Conservation (phyloP, 352 stramenopile species). For the Thalassiosira allenii region DNA sequence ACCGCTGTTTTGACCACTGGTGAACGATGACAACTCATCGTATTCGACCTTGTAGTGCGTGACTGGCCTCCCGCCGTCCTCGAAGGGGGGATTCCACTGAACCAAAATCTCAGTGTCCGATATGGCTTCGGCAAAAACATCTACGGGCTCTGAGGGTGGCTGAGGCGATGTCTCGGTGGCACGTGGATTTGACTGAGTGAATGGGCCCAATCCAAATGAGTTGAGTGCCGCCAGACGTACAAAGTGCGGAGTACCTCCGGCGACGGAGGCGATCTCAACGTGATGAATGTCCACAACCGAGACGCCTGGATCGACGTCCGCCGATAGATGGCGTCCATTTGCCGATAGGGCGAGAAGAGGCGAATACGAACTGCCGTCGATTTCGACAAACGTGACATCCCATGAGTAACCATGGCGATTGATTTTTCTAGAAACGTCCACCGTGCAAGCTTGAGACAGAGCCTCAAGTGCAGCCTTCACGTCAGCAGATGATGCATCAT, state of each 20-base stretch:
- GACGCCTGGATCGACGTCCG: constrained; percentile 67
- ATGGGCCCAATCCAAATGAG: constrained; percentile 69
- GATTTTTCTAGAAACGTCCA: constrained; percentile 89
- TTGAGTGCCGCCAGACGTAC: constrained; percentile 77
- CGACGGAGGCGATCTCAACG: constrained; percentile 48
- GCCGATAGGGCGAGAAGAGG: constrained; percentile 67
- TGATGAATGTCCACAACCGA: constrained; percentile 72
- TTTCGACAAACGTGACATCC: constrained; percentile 90
- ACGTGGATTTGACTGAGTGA: constrained; percentile 68
- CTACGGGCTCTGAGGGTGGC: constrained; percentile 61
- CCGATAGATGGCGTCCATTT: constrained; percentile 77
- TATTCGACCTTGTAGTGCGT: constrained; percentile 94
- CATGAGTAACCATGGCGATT: constrained; percentile 89
- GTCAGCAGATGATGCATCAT: constrained; percentile 90
- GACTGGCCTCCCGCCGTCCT: constrained; percentile 87
- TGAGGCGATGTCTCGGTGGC: constrained; percentile 69
- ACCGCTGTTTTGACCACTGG: constrained; percentile 52
- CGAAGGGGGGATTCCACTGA: constrained; percentile 85
- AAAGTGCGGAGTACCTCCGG: constrained; percentile 69
- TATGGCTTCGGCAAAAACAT: constrained; percentile 70
- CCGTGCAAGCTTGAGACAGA: constrained; percentile 89
- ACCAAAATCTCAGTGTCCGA: constrained; percentile 82
- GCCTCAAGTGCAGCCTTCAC: constrained; percentile 93
- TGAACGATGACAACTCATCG: constrained; percentile 76
- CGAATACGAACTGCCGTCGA: constrained; percentile 39